Percentiles rank a stretch among this genome's conserved stretches.
Evolutionary conservation across 106 monocot species (phyloP).

Genomic region (Posidonia australis): DNA sequence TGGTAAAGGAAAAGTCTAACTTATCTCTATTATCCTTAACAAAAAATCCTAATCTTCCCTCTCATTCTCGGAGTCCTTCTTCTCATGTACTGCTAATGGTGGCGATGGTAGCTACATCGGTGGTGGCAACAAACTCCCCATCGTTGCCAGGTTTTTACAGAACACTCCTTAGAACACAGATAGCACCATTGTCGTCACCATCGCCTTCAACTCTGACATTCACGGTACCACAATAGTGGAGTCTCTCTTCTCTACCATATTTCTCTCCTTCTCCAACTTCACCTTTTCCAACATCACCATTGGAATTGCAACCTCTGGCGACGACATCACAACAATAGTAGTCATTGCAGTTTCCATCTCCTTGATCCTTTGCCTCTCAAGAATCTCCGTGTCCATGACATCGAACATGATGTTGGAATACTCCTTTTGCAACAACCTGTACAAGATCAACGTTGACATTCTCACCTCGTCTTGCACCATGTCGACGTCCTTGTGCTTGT

Average conservation of each 20-base stretch:
- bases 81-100: too few species aligned
- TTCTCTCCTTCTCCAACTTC: background rate
- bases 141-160: conserved; percentile 72
- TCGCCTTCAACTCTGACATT: conserved; percentile 1
- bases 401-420: conserved; percentile 47
- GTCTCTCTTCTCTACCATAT: too few species aligned
- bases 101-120: too few species aligned
- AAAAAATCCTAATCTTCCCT: too few species aligned
- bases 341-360: background rate
- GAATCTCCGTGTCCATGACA: conserved; percentile 43
- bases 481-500: conserved; percentile 52
- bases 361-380: conserved; percentile 30
- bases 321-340: conserved; percentile 18
- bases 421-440: conserved; percentile 78
- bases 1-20: too few species aligned
- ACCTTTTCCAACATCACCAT: too few species aligned
- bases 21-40: too few species aligned
- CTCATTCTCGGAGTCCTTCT: too few species aligned
- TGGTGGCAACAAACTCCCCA: conserved; percentile 61
- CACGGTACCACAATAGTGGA: background rate
- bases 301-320: too few species aligned
- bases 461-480: conserved; percentile 64
- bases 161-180: conserved; percentile 76
- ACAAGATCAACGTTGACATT: conserved; percentile 76
- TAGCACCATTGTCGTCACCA: background rate